Evolutionary conservation across 192 early-diverging fungal species (phyloP), one percentile per base, ranked within the genome.

Genomic region (Lobosporangium transversale): DNA sequence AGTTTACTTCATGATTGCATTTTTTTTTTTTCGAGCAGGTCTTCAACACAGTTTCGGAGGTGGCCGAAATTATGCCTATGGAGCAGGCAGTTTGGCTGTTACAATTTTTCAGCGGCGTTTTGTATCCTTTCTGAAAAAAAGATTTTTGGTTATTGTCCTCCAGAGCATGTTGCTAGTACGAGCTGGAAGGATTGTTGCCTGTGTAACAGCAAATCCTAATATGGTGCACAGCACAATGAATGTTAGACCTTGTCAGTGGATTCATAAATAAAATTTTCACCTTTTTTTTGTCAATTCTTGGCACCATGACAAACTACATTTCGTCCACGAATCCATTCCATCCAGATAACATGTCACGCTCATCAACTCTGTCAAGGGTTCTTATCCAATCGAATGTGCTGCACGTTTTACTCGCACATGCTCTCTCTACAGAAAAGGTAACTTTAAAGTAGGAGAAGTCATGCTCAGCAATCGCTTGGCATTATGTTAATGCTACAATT

Each of bases 401-500:
- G 33, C 83, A 82, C 35, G 62, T 85, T 35, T 61, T 85, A 18
- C 59, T 82, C 18, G 66, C 81, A 31, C 83, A 85, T 68, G 79
- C 83, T 4, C 62, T 80, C 30, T 82, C 83, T 8, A 82, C 81
- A 17, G 83, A 85, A 71, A 85, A 85, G 35, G 83, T 82, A 70
- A 18, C 2, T 23, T 27, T 3, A 8, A 3, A 4, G 10, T 47
- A 20, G 7, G n/a, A n/a, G n/a, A n/a, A n/a, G n/a, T n/a, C n/a
- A n/a, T n/a, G n/a, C n/a, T n/a, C n/a, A n/a, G n/a, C n/a, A n/a
- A n/a, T n/a, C n/a, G n/a, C n/a, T n/a, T n/a, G n/a, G n/a, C n/a
- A n/a, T n/a, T n/a, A n/a, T n/a, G n/a, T n/a, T n/a, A n/a, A n/a
- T n/a, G n/a, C n/a, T n/a, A n/a, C n/a, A n/a, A n/a, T n/a, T 47